Evolutionary conservation across 192 early-diverging fungal genomes (phyloP).

Genomic region (Backusella luteola): DNA sequence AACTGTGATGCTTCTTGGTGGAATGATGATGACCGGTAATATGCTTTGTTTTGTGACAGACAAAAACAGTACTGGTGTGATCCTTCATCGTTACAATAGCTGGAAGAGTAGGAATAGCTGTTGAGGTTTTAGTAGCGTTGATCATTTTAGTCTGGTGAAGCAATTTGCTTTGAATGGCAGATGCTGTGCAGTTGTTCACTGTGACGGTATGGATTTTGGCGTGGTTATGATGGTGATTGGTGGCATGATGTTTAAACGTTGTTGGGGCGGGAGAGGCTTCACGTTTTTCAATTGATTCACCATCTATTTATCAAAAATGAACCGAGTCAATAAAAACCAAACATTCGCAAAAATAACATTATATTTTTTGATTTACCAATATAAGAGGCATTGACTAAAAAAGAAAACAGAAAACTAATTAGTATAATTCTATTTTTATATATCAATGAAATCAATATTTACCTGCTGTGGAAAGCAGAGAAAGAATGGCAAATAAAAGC

Average conservation of each 20-base stretch:
- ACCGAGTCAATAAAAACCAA: background rate
- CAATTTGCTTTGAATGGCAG: background rate
- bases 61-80: background rate
- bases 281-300: conserved; percentile 3
- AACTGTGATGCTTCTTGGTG: background rate
- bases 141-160: background rate
- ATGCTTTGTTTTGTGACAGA: background rate
- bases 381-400: background rate
- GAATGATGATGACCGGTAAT: background rate
- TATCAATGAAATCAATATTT: background rate
- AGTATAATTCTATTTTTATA: background rate
- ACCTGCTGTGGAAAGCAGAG: background rate
- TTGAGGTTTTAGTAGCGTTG: background rate
- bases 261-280: background rate
- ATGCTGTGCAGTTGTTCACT: background rate
- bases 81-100: background rate
- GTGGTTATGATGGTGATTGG: background rate
- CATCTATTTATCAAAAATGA: background rate
- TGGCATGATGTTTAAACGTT: background rate
- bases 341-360: background rate
- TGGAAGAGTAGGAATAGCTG: background rate
- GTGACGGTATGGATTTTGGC: background rate
- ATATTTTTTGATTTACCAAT: background rate
- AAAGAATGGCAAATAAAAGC: background rate
- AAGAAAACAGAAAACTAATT: background rate